Conservation (phyloP, 768 basidiomycete species). For the Suillus weaverae region DNA sequence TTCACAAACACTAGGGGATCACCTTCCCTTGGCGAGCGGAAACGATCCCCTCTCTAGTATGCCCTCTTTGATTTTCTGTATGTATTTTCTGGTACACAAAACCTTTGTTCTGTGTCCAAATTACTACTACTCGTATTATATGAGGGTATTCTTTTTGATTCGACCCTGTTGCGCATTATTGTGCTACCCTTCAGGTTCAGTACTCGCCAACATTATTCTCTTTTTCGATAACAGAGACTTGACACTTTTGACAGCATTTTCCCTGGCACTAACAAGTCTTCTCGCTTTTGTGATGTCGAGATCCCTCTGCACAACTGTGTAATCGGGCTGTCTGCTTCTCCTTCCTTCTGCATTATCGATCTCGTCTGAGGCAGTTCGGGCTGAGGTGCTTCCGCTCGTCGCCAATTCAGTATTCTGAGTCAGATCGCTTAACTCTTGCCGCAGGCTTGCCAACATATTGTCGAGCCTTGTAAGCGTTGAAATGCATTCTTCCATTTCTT, state of each 20-base stretch:
- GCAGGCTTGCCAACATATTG: constrained; percentile 55
- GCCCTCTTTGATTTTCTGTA: not conserved
- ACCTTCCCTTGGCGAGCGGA: not conserved
- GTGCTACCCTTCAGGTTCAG: not conserved
- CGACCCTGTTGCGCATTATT: not conserved
- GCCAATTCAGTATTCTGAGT: not conserved
- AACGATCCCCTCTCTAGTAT: not conserved
- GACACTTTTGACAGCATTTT: constrained; percentile 65
- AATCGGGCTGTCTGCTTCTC: constrained; percentile 41
- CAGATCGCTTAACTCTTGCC: constrained; percentile 38
- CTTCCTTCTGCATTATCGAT: constrained; percentile 11
- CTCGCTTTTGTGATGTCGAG: constrained; percentile 62
- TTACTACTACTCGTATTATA: not conserved
- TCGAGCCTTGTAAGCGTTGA: constrained; percentile 60
- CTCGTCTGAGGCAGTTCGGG: not conserved
- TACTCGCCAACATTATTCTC: not conserved
- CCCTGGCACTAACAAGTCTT: constrained; percentile 67
- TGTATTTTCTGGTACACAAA: not conserved
- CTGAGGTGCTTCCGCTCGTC: not conserved
- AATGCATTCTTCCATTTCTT: constrained; percentile 66
- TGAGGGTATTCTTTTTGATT: not conserved
- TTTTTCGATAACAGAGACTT: constrained; percentile 53
- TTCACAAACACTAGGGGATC: not conserved
- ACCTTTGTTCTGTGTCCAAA: not conserved
- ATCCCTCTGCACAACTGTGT: constrained; percentile 39